Conservation (phyloP, 805 yeast species). For the Komagataella phaffii region DNA sequence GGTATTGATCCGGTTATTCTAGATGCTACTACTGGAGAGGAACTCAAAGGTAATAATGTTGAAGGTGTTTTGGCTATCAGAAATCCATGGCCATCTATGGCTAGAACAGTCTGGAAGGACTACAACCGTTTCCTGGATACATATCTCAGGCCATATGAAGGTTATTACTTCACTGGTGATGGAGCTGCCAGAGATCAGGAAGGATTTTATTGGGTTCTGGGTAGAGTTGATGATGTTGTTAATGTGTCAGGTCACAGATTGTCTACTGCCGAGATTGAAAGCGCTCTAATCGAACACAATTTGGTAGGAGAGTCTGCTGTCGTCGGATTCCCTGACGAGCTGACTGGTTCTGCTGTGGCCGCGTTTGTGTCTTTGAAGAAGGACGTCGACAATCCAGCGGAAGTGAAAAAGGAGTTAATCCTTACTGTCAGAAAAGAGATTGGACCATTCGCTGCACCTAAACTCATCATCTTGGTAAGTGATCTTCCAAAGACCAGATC, state of each 20-base stretch:
- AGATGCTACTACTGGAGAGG: slow-evolving; percentile 66
- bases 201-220: slow-evolving; percentile 77
- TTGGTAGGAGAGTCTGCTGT: slow-evolving; percentile 72
- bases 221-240: slow-evolving; percentile 82
- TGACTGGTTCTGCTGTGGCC: slow-evolving; percentile 80
- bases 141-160: slow-evolving; percentile 72
- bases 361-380: slow-evolving; percentile 65
- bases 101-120: slow-evolving; percentile 71
- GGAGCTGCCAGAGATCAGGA: slow-evolving; percentile 81
- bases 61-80: slow-evolving; percentile 73
- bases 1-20: slow-evolving; percentile 65
- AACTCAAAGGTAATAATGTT: slow-evolving; percentile 51
- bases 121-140: slow-evolving; percentile 67
- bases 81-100: slow-evolving; percentile 76
- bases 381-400: slow-evolving; percentile 30
- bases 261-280: slow-evolving; percentile 84
- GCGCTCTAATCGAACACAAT: slow-evolving; percentile 62
- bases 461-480: slow-evolving; percentile 53
- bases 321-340: slow-evolving; percentile 70
- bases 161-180: slow-evolving; percentile 78
- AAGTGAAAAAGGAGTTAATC: slow-evolving; percentile 48
- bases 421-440: slow-evolving; percentile 66
- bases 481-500: slow-evolving; percentile 82
- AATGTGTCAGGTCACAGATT: slow-evolving; percentile 79
- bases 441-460: slow-evolving; percentile 83